Evolutionary conservation across 2,329 filamentous ascomycete species (phyloP).

Genomic region (Epichloe bromicola): DNA sequence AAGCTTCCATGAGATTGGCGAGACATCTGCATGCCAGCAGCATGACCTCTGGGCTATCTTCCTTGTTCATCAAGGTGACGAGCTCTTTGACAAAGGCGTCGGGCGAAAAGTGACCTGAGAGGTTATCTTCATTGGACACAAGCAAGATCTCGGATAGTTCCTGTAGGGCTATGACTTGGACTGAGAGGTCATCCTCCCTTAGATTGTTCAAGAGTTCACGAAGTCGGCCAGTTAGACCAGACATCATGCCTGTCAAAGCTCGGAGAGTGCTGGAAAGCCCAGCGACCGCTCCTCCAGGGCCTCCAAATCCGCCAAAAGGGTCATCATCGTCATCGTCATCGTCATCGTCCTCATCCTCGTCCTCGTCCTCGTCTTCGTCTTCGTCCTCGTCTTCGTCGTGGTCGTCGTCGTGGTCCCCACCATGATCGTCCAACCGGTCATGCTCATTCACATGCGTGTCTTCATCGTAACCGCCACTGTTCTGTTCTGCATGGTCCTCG

Average conservation of each 20-base stretch:
- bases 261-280: conserved; percentile 70
- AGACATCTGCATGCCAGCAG: conserved; percentile 88
- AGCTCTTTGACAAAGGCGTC: conserved; percentile 94
- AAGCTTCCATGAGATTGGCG: conserved; percentile 93
- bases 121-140: conserved; percentile 91
- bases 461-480: conserved; percentile 21
- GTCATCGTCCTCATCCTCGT: conserved; percentile 41
- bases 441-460: conserved; percentile 20
- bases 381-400: conserved; percentile 17
- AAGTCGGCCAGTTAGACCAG: conserved; percentile 65
- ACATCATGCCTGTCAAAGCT: conserved; percentile 85
- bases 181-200: conserved; percentile 71
- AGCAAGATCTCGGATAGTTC: conserved; percentile 87
- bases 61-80: conserved; percentile 82
- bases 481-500: conserved; percentile 24
- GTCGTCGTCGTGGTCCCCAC: conserved; percentile 22
- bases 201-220: conserved; percentile 66
- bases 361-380: conserved; percentile 8
- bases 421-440: conserved; percentile 17
- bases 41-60: conserved; percentile 96
- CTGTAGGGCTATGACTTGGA: conserved; percentile 84
- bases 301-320: conserved; percentile 56
- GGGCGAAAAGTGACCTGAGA: conserved; percentile 87
- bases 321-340: conserved; percentile 56
- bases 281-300: conserved; percentile 46